These are phyloP conservation scores for Ceratocystis alfenasii DNA, from an alignment of 2,329 filamentous ascomycete species.

Conservation along the genomic window DNA sequence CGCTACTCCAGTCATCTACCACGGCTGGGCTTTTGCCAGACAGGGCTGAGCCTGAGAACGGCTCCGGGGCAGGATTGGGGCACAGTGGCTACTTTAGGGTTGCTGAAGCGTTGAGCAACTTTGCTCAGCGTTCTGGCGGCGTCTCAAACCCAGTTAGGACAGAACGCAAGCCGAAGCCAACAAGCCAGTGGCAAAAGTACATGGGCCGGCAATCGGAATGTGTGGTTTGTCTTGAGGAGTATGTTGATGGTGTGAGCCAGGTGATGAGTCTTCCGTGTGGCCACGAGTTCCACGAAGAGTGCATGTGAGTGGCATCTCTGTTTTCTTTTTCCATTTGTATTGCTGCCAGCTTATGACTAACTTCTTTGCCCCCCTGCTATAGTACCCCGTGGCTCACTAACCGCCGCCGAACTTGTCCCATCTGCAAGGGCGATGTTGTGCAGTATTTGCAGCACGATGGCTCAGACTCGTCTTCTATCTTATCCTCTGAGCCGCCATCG, in stretches of 20 bases:
- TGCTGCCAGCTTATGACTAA: constrained; percentile 4
- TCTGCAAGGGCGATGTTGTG: constrained; percentile 96
- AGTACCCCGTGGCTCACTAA: constrained; percentile 97
- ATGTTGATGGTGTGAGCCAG: constrained; percentile 80
- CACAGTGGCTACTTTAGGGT: constrained; percentile 11
- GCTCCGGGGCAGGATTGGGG: constrained; percentile 40
- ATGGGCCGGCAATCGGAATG: constrained; percentile 69
- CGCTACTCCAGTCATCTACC: constrained; percentile 54
- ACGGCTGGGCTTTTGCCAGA: neutral
- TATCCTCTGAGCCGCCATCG: neutral
- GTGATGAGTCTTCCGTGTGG: constrained; percentile 97
- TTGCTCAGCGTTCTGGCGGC: constrained; percentile 29
- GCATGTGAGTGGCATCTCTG: constrained; percentile 60
- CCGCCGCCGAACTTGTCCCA: constrained; percentile 88
- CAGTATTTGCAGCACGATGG: constrained; percentile 39
- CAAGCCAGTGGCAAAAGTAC: constrained; percentile 51
- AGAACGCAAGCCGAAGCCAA: constrained; percentile 10
- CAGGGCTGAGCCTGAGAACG: constrained; percentile 33
- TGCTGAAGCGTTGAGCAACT: constrained; percentile 27
- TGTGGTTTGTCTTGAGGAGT: constrained; percentile 93
- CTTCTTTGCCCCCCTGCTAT: constrained; percentile 23
- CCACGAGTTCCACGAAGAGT: constrained; percentile 93
- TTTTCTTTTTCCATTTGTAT: neutral
- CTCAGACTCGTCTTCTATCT: neutral
- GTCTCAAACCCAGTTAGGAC: neutral